phyloP scores from a whole-genome alignment of 768 basidiomycete genomes.

The Amanita pseudoporphyria region DNA sequence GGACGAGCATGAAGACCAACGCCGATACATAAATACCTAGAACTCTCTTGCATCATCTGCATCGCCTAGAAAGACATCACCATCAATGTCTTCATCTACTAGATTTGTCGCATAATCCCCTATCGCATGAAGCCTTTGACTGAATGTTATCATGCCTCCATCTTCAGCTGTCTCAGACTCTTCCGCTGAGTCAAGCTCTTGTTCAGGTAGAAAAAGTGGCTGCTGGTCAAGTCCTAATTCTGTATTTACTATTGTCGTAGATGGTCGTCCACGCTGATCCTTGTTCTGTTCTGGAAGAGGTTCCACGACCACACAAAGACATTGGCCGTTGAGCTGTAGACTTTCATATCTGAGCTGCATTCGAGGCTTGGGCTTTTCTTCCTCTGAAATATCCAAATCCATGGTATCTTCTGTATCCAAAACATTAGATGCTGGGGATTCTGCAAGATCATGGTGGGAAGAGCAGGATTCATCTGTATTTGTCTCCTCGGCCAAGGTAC shows the following conservation, averaged over 20 bases:
- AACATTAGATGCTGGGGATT: not conserved
- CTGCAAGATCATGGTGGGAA: not conserved
- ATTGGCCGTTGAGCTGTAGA: slow-evolving; percentile 61
- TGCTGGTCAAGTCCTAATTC: slow-evolving; percentile 20
- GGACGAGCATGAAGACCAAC: slow-evolving; percentile 48
- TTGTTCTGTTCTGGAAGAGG: slow-evolving; percentile 57
- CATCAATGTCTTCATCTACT: slow-evolving; percentile 64
- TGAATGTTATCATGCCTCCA: slow-evolving; percentile 64
- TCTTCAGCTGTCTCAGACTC: slow-evolving; percentile 14
- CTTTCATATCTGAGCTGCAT: slow-evolving; percentile 61
- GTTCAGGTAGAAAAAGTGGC: slow-evolving; percentile 69
- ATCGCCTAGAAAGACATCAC: slow-evolving; percentile 67
- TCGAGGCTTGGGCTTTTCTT: slow-evolving; percentile 67
- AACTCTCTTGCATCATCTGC: slow-evolving; percentile 69
- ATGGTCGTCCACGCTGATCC: slow-evolving; percentile 20
- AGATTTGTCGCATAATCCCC: slow-evolving; percentile 44
- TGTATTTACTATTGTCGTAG: slow-evolving; percentile 1
- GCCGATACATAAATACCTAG: slow-evolving; percentile 20
- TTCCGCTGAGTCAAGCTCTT: slow-evolving; percentile 26
- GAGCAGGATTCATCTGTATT: not conserved
- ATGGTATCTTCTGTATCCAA: not conserved
- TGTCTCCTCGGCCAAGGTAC: not conserved
- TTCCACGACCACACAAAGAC: slow-evolving; percentile 76
- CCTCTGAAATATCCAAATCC: slow-evolving; percentile 28
- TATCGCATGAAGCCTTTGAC: slow-evolving; percentile 54